Percentiles rank a stretch among this genome's conserved stretches.
Conservation (phyloP, 148 eudicot species). For the Cornus kousa region DNA sequence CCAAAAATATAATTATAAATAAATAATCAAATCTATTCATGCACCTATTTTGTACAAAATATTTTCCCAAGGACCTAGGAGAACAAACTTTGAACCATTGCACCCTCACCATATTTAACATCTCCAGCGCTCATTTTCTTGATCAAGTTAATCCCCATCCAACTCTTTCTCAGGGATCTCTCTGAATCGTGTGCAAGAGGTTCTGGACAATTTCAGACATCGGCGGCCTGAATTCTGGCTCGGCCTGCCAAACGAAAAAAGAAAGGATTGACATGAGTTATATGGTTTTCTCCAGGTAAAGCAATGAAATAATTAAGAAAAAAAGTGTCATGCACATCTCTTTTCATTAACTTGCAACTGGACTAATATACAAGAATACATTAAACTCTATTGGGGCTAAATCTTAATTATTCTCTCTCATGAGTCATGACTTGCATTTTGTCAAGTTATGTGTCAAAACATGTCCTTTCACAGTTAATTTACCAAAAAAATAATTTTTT, state of each 20-base stretch:
- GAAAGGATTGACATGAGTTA: not conserved
- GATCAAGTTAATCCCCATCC: not conserved
- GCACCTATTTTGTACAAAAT: not conserved
- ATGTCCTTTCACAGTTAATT: no score
- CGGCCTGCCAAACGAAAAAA: conserved; percentile 44
- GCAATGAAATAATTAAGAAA: not conserved
- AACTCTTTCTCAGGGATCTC: conserved; percentile 20
- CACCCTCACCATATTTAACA: not conserved
- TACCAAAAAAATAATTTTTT: no score
- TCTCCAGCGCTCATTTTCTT: not conserved
- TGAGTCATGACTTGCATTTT: no score
- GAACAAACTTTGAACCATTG: not conserved
- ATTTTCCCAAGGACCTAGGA: not conserved
- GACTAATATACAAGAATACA: not conserved
- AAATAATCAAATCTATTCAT: not conserved
- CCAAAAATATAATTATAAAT: no score
- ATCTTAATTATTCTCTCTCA: no score
- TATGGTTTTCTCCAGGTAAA: not conserved
- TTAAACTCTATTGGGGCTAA: no score
- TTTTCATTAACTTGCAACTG: not conserved
- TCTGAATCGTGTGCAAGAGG: conserved; percentile 64
- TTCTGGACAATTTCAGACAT: conserved; percentile 89
- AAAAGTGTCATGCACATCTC: no score
- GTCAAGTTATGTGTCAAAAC: no score
- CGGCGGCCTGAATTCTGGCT: conserved; percentile 95